These are phyloP conservation scores for Hirsutella thompsonii DNA, from an alignment of 2,329 filamentous ascomycete genomes.

Conservation along the genomic window DNA sequence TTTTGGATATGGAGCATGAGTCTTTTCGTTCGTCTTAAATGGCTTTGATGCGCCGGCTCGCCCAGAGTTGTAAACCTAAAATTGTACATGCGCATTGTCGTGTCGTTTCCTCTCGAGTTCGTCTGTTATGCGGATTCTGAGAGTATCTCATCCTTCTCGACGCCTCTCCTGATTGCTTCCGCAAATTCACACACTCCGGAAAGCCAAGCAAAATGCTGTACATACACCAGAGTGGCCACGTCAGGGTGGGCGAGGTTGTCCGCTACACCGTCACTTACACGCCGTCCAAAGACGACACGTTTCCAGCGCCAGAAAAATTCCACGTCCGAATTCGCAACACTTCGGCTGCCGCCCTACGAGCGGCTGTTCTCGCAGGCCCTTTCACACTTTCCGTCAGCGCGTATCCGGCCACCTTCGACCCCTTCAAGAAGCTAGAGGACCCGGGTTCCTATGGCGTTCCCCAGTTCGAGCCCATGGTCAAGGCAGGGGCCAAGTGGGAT, in stretches of 20 bases:
- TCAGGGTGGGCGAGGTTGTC: slow-evolving; percentile 89
- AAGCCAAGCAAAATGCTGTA: slow-evolving; percentile 58
- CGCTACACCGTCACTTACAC: slow-evolving; percentile 89
- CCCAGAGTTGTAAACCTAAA: too few relatives aligned
- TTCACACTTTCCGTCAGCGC: slow-evolving; percentile 83
- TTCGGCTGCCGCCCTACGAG: slow-evolving; percentile 77
- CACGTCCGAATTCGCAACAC: slow-evolving; percentile 87
- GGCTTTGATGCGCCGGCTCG: too few relatives aligned
- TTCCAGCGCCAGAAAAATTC: slow-evolving; percentile 70
- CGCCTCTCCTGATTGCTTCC: too few relatives aligned
- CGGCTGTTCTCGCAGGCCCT: slow-evolving; percentile 90
- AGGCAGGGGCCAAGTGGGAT: slow-evolving; percentile 80
- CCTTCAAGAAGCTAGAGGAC: slow-evolving; percentile 63
- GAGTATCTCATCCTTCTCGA: too few relatives aligned
- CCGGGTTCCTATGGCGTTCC: slow-evolving; percentile 63
- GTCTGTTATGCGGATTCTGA: too few relatives aligned
- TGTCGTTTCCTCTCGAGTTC: too few relatives aligned
- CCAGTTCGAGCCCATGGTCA: slow-evolving; percentile 91
- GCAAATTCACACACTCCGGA: too few relatives aligned
- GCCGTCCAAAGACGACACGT: slow-evolving; percentile 74
- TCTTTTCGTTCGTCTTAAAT: too few relatives aligned
- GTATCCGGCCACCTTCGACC: slow-evolving; percentile 72
- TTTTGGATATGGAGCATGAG: too few relatives aligned
- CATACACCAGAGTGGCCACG: slow-evolving; percentile 77
- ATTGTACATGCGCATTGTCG: too few relatives aligned